Evolutionary conservation across 176 grass and related monocot genomes (phyloP), one percentile per base, ranked within the genome.

Genomic region (Thinopyrum elongatum): DNA sequence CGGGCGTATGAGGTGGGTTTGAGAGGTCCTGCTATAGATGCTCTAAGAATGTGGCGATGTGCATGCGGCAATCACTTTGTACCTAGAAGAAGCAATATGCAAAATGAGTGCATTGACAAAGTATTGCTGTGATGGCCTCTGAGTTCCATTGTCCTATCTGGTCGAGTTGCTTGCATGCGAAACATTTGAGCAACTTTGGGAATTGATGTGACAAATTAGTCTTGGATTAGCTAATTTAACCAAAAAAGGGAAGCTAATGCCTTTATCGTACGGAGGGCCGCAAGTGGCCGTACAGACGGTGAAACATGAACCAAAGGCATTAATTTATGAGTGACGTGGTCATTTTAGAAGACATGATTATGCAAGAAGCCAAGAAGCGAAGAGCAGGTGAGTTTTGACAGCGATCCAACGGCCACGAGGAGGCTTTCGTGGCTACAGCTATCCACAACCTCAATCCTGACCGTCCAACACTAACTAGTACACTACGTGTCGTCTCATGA

Each of bases 131-230:
- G 31, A 58, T 7, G 33, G 63, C 38, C 26, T 19, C 12, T 12
- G 2, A 42, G 19, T 22, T 23, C 21, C 41, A 65, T 19, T 81
- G 58, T 17, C 85, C 29, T 75, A 30, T 75, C 15, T 10, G 27
- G 22, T 71, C 33, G 2, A 57, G 78, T 82, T 82, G 78, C 78
- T 82, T 81, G 77, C 8, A 14, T 2, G n/a, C 36, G 55, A 29
- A 64, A 73, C 17, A 60, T 14, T 22, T 61, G 2, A 15, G 21
- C 10, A 5, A 53, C 15, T 47, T 64, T 74, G 21, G 21, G 7
- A 22, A 80, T 13, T 17, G 23, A 84, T 36, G 72, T 35, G 41
- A 84, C 63, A 34, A 7, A 9, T 22, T 13, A 74, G 17, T 30
- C 15, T 26, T 23, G 22, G n/a, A n/a, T 42, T 4, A 14, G 47